These are phyloP conservation scores for Rhizopogon vinicolor DNA, from an alignment of 768 basidiomycete genomes.

Conservation along the genomic window DNA sequence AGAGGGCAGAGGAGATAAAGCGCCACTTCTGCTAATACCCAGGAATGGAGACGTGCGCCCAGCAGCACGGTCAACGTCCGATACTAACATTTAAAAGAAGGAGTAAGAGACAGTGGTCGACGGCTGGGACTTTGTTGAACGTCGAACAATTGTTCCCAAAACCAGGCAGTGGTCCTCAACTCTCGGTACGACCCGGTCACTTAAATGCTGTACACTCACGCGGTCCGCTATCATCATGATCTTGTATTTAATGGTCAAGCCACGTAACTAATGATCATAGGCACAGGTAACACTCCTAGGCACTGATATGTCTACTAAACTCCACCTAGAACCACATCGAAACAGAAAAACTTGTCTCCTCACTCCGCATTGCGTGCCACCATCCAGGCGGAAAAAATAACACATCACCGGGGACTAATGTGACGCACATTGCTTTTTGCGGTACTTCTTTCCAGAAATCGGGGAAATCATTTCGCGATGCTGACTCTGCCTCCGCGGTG, in stretches of 20 bases:
- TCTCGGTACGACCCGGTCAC: conserved; percentile 24
- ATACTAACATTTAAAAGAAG: conserved; percentile 19
- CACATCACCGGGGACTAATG: conserved; percentile 78
- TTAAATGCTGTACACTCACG: conserved; percentile 15
- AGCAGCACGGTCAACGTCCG: conserved; percentile 25
- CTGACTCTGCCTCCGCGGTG: conserved; percentile 16
- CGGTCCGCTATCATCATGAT: not conserved
- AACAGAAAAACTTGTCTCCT: conserved; percentile 78
- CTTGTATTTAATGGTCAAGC: no score
- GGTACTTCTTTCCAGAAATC: conserved; percentile 55
- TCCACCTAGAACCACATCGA: conserved; percentile 83
- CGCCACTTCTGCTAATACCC: conserved; percentile 18
- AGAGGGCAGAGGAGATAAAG: conserved; percentile 26
- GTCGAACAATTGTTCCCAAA: conserved; percentile 17
- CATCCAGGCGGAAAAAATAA: conserved; percentile 88
- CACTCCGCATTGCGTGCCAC: conserved; percentile 92
- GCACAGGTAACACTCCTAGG: not conserved
- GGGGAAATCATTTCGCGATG: conserved; percentile 31
- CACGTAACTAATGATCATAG: not conserved
- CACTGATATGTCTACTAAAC: not conserved
- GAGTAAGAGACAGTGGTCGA: not conserved
- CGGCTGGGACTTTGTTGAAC: conserved; percentile 12
- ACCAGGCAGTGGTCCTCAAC: conserved; percentile 10
- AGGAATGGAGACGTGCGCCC: conserved; percentile 25
- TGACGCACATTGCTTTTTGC: conserved; percentile 54